phyloP scores from a whole-genome alignment of 1,284 basidiomycete species.

The Psilocybe mexicana region DNA sequence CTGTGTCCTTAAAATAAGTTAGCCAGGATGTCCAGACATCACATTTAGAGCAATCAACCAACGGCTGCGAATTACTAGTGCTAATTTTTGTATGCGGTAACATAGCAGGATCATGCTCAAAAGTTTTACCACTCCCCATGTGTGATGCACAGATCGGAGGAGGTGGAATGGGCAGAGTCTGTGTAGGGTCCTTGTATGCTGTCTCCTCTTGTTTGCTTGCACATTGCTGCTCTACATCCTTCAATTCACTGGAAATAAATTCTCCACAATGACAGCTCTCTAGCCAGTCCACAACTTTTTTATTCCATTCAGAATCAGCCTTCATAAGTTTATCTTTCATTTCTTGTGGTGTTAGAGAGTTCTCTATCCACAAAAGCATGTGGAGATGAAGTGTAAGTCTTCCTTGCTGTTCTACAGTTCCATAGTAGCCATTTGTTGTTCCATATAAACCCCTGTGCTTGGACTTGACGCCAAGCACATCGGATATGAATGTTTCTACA shows the following conservation, averaged over 20 bases:
- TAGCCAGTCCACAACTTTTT: slow-evolving; percentile 20
- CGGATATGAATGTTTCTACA: slow-evolving; percentile 26
- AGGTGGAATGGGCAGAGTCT: slow-evolving; percentile 9
- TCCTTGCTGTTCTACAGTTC: slow-evolving; percentile 32
- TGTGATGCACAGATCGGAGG: not conserved
- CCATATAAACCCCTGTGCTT: slow-evolving; percentile 22
- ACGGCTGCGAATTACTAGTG: too few species aligned
- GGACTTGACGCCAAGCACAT: slow-evolving; percentile 18
- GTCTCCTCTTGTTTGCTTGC: not conserved
- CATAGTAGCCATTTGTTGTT: slow-evolving; percentile 30
- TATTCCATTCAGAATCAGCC: slow-evolving; percentile 20
- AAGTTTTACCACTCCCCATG: too few species aligned
- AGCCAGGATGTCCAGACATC: not conserved
- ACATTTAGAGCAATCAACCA: not conserved
- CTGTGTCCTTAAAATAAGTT: not conserved
- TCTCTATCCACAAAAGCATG: slow-evolving; percentile 31
- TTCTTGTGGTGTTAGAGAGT: slow-evolving; percentile 26
- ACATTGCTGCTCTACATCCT: not conserved
- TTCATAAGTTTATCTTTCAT: slow-evolving; percentile 28
- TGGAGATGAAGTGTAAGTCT: slow-evolving; percentile 25
- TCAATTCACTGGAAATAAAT: slow-evolving; percentile 12
- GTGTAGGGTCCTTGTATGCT: slow-evolving; percentile 14
- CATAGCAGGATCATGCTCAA: too few species aligned
- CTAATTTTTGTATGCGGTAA: too few species aligned
- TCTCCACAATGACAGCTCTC: slow-evolving; percentile 8